Evolutionary conservation across 2,329 filamentous ascomycete genomes (phyloP).

Genomic region (Ramularia endophylla): DNA sequence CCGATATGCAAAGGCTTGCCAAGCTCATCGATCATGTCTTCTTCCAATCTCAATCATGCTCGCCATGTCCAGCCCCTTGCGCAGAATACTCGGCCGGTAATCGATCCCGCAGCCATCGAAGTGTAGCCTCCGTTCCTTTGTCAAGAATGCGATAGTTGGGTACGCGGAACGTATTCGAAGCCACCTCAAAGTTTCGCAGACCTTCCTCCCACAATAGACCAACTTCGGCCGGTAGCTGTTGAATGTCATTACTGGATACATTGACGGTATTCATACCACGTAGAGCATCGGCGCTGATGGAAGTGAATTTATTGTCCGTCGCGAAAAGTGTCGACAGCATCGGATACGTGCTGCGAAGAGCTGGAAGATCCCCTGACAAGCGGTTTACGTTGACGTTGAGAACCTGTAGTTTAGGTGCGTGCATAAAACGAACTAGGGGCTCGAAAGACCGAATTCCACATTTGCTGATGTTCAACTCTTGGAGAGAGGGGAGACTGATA

Average conservation of each 20-base stretch:
- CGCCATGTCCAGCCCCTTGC: too few species aligned
- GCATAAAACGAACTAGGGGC: slow-evolving; percentile 59
- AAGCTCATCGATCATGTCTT: not conserved
- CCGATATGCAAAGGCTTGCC: too few species aligned
- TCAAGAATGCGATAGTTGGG: slow-evolving; percentile 78
- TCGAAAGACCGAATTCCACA: slow-evolving; percentile 68
- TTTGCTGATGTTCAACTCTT: slow-evolving; percentile 67
- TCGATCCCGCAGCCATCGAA: slow-evolving; percentile 69
- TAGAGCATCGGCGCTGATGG: slow-evolving; percentile 62
- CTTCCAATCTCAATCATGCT: slow-evolving; percentile 1
- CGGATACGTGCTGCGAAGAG: slow-evolving; percentile 62
- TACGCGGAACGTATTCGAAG: slow-evolving; percentile 81
- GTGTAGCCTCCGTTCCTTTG: slow-evolving; percentile 77
- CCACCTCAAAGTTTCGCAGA: slow-evolving; percentile 66
- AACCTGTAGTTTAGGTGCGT: slow-evolving; percentile 68
- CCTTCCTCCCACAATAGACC: slow-evolving; percentile 66
- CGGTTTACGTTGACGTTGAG: slow-evolving; percentile 80
- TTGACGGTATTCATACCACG: slow-evolving; percentile 70
- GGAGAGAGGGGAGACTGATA: slow-evolving; percentile 60
- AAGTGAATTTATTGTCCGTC: slow-evolving; percentile 71
- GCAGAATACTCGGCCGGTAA: slow-evolving; percentile 26
- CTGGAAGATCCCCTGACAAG: slow-evolving; percentile 61
- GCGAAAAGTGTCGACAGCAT: slow-evolving; percentile 64
- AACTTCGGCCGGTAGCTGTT: slow-evolving; percentile 71
- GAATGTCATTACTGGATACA: slow-evolving; percentile 78